These are phyloP conservation scores for Solanum corneliomulleri DNA, from an alignment of 257 asterid species.

Conservation along the genomic window DNA sequence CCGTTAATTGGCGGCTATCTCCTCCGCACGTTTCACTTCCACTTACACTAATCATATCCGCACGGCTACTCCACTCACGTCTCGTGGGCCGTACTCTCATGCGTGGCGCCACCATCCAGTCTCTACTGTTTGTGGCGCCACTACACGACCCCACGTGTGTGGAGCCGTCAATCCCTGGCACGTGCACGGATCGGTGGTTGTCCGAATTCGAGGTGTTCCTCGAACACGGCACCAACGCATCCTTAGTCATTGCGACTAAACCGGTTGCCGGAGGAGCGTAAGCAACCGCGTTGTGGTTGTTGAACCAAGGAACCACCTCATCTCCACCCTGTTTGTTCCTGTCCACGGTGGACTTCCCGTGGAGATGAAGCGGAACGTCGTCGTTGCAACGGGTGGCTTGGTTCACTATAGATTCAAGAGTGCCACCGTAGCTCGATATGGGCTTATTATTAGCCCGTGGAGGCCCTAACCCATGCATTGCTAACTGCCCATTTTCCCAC, in stretches of 20 bases:
- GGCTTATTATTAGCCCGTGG: constrained; percentile 38
- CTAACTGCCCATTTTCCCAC: constrained; percentile 59
- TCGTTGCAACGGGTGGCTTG: constrained; percentile 42
- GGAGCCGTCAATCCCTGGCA: constrained; percentile 24
- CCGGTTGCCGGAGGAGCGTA: not conserved
- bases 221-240: constrained; percentile 69
- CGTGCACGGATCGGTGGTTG: constrained; percentile 14
- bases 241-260: constrained; percentile 29
- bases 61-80: constrained; percentile 12
- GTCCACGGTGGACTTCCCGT: constrained; percentile 9
- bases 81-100: not conserved
- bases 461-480: constrained; percentile 56
- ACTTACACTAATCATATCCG: constrained; percentile 33
- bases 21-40: constrained; percentile 43
- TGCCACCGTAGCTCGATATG: constrained; percentile 37
- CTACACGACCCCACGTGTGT: constrained; percentile 56
- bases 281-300: constrained; percentile 7
- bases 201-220: not conserved
- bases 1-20: constrained; percentile 41
- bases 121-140: constrained; percentile 10
- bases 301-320: constrained; percentile 48
- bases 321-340: constrained; percentile 1
- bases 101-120: constrained; percentile 12
- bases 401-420: constrained; percentile 77
- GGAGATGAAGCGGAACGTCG: not conserved